Base-by-base conservation (phyloP, 202 grass and related monocot genomes). In the Elaeis oleifera region DNA sequence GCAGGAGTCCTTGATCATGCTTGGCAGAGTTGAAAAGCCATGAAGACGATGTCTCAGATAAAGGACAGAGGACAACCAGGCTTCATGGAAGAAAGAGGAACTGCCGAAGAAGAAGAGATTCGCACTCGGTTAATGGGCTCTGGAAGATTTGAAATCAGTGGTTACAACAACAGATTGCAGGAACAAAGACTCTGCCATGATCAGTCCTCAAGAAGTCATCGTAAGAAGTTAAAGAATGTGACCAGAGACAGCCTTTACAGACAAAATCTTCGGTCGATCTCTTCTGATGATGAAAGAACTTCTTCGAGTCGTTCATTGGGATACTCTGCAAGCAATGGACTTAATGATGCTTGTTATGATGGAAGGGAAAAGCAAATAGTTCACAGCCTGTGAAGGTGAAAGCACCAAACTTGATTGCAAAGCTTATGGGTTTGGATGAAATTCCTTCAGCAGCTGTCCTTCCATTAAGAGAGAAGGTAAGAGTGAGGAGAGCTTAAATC, bases 1-100 rank as follows among this genome's bases (percentile, higher is more conserved):
- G 44, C 84, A 85, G 66, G 87, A 78, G 57, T 96, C 91, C 2
- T 54, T 96, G 65, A 50, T 65, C 31, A 96, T 90, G 84, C 81
- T 96, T 1, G 79, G 85, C 64, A 83, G 53, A 50, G 84, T 88
- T 44, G 83, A 90, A 70, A 61, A 0, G 55, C 52, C 19, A 74
- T 84, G n/a, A 83, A 53, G 53, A 88, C 74, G 11, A 59, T 74
- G 53, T 53, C 73, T 3, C 25, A 56, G 31, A 50, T 74, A 48
- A 77, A 61, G 18, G 85, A 63, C 53, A 83, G 81, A 74, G 74
- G 56, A 64, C 76, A 19, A 64, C 24, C 5, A 57, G 67, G 63
- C 60, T 79, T 22, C 63, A 5, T 20, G 74, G 5, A 52, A 9
- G 58, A 14, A 19, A 61, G 16, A 31, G 18, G 7, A 44, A 2